Percentiles rank a stretch among this genome's conserved stretches.
These are phyloP conservation scores for Apocynum venetum DNA, from an alignment of 257 asterid species.

Conservation along the genomic window DNA sequence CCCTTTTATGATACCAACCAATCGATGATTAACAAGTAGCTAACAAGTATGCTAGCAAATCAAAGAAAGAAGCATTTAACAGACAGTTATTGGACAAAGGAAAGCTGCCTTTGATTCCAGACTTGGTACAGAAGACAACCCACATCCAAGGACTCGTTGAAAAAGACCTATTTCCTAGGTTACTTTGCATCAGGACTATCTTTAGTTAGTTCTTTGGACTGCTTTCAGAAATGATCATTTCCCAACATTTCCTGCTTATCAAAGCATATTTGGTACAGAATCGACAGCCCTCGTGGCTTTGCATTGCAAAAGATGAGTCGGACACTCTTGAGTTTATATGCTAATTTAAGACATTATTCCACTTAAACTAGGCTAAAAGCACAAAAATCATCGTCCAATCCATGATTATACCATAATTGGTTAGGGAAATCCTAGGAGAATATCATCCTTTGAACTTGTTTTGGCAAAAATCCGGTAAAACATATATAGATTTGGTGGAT, in stretches of 20 bases:
- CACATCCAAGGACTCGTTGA: not conserved
- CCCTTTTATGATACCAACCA: not conserved
- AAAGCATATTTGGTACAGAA: constrained; percentile 1
- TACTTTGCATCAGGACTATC: constrained; percentile 18
- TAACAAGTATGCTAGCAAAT: not conserved
- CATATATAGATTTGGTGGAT: not conserved
- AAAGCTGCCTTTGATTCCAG: constrained; percentile 1
- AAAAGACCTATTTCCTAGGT: constrained; percentile 5
- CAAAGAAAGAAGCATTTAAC: too few relatives aligned
- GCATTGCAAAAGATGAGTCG: constrained; percentile 4
- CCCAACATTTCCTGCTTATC: not conserved
- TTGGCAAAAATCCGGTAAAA: constrained; percentile 15
- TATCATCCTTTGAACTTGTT: constrained; percentile 15
- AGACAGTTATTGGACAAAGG: not conserved
- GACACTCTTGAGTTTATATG: not conserved
- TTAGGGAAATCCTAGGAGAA: not conserved
- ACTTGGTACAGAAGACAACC: constrained; percentile 1
- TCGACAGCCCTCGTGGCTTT: constrained; percentile 7
- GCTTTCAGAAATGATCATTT: not conserved
- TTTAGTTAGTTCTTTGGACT: not conserved
- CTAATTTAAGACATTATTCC: too few relatives aligned
- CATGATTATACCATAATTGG: constrained; percentile 14
- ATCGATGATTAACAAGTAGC: not conserved
- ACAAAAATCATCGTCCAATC: not conserved
- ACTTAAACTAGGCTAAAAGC: not conserved